These are phyloP conservation scores for Ogataea methylovora DNA, from an alignment of 805 yeast species.

Conservation along the genomic window DNA sequence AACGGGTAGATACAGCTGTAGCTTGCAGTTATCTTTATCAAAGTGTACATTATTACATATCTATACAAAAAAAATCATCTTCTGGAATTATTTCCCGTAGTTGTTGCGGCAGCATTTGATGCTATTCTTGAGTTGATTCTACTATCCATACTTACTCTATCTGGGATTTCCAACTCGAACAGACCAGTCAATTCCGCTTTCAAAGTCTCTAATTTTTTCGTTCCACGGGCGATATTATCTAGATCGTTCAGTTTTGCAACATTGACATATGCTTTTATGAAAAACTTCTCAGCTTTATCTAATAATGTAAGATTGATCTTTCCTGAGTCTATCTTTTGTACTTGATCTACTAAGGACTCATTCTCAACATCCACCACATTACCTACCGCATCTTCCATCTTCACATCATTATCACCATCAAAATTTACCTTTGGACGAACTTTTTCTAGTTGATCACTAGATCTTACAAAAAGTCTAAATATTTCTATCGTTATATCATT, in stretches of 20 bases:
- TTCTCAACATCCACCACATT: constrained; percentile 1
- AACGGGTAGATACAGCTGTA: too few relatives aligned
- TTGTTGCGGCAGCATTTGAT: too few relatives aligned
- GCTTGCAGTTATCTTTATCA: too few relatives aligned
- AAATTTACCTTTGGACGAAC: too few relatives aligned
- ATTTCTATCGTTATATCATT: constrained; percentile 56
- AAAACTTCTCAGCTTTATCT: constrained; percentile 49
- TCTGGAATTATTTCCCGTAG: too few relatives aligned
- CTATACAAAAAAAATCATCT: too few relatives aligned
- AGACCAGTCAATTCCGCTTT: constrained; percentile 64
- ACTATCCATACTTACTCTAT: constrained; percentile 75
- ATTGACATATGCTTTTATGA: constrained; percentile 62
- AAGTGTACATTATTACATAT: too few relatives aligned
- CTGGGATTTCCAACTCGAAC: constrained; percentile 65
- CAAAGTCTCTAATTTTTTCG: constrained; percentile 50
- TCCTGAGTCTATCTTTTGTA: constrained; percentile 3
- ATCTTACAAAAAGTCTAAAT: constrained; percentile 36
- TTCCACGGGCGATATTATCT: constrained; percentile 59
- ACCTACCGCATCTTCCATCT: constrained; percentile 1
- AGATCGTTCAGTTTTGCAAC: constrained; percentile 69
- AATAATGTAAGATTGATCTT: constrained; percentile 16
- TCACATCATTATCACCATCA: constrained; percentile 5
- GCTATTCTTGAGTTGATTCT: constrained; percentile 40
- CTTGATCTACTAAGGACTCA: neutral
- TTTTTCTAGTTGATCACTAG: constrained; percentile 9